These are phyloP conservation scores for Penicillium sp. DNA, from an alignment of 2,329 filamentous ascomycete genomes.

Conservation along the genomic window DNA sequence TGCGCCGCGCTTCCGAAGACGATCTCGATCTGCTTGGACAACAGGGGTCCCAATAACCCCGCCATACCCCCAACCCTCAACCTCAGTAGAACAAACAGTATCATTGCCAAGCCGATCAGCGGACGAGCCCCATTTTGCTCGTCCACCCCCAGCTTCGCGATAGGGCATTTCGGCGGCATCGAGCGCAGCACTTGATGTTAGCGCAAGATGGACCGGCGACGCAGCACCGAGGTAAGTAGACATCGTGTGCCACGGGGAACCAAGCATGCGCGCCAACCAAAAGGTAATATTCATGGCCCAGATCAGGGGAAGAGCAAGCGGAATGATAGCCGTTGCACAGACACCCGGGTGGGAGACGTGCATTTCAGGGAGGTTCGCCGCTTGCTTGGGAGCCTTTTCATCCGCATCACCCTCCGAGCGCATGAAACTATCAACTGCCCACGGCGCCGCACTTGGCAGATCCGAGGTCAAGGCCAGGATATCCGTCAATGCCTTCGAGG, in stretches of 20 bases:
- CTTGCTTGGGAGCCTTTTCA: conserved; percentile 1
- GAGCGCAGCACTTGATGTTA: conserved; percentile 53
- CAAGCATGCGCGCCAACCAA: conserved; percentile 66
- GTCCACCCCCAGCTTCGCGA: conserved; percentile 55
- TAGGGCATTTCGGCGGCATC: conserved; percentile 40
- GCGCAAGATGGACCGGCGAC: conserved; percentile 70
- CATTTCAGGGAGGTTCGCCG: conserved; percentile 48
- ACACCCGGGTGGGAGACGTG: conserved; percentile 85
- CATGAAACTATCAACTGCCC: conserved; percentile 50
- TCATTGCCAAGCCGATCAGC: conserved; percentile 54
- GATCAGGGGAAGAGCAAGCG: conserved; percentile 63
- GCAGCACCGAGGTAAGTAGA: conserved; percentile 70
- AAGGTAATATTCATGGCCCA: conserved; percentile 63
- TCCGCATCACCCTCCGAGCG: conserved; percentile 18
- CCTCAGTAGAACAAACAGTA: conserved; percentile 68
- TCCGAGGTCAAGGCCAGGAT: conserved; percentile 67
- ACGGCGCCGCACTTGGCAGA: conserved; percentile 57
- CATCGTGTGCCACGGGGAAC: conserved; percentile 81
- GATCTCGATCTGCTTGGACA: conserved; percentile 47
- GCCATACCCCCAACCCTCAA: conserved; percentile 73
- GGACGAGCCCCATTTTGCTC: conserved; percentile 80
- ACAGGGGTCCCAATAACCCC: conserved; percentile 51
- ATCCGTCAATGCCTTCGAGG: conserved; percentile 81
- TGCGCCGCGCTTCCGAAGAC: conserved; percentile 54
- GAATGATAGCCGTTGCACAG: conserved; percentile 73